Conservation (phyloP, 2,329 filamentous ascomycete species). For the Ascomycota sp. region DNA sequence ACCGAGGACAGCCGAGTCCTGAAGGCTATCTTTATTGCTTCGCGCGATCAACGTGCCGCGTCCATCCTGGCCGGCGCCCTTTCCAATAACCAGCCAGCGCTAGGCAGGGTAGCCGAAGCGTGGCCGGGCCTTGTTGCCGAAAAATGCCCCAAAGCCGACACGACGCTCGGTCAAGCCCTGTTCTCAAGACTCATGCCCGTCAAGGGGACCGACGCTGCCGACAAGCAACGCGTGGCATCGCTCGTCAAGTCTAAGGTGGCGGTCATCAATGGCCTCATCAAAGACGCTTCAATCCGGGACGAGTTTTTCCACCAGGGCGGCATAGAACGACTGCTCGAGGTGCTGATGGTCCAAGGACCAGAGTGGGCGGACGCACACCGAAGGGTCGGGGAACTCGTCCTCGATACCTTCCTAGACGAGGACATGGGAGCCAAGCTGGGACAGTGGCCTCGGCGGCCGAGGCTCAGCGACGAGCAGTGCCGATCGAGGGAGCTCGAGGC, state of each 20-base stretch:
- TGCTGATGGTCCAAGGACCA: conserved; percentile 25
- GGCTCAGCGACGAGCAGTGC: conserved; percentile 16
- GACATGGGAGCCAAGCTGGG: conserved; percentile 38
- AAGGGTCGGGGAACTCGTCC: conserved; percentile 35
- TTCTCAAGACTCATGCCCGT: conserved; percentile 20
- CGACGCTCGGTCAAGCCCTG: conserved; percentile 15
- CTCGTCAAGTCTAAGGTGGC: conserved; percentile 21
- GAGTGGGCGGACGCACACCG: conserved; percentile 29
- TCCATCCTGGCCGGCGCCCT: conserved; percentile 35
- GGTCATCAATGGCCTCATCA: conserved; percentile 35
- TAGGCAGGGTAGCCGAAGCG: conserved; percentile 26
- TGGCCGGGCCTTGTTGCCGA: conserved; percentile 23
- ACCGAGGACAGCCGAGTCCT: conserved; percentile 32
- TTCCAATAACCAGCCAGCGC: conserved; percentile 44
- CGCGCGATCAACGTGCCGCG: conserved; percentile 31
- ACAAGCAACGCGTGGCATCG: conserved; percentile 7
- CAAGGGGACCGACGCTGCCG: conserved; percentile 4
- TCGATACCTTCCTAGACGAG: conserved; percentile 47
- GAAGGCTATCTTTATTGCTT: conserved; percentile 26
- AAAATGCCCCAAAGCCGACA: conserved; percentile 14
- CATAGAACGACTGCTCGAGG: conserved; percentile 31
- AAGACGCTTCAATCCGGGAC: conserved; percentile 26
- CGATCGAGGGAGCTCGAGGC: conserved; percentile 9
- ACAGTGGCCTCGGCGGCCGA: conserved; percentile 27
- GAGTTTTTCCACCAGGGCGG: conserved; percentile 35